Conservation (phyloP, 805 yeast species). For the Cyberlindnera galapagoensis region DNA sequence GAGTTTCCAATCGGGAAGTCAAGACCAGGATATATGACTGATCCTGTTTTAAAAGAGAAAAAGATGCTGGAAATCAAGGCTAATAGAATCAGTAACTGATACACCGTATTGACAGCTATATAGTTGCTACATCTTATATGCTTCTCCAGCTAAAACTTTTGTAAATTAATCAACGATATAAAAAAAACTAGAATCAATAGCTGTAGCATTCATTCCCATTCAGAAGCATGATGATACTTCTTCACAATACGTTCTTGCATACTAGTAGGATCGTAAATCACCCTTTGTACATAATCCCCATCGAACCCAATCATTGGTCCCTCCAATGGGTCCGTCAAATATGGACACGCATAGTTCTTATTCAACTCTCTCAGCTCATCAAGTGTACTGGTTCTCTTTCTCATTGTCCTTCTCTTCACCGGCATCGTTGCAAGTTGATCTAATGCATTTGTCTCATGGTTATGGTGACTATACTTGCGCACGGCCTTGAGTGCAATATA, state of each 20-base stretch:
- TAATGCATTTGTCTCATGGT: slow-evolving; percentile 1
- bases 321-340: slow-evolving; percentile 60
- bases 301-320: slow-evolving; percentile 69
- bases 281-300: slow-evolving; percentile 23
- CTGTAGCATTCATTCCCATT: slow-evolving; percentile 21
- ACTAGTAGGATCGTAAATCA: slow-evolving; percentile 18
- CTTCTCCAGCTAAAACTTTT: background rate
- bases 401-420: slow-evolving; percentile 4
- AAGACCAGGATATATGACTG: slow-evolving; percentile 8
- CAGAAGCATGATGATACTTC: slow-evolving; percentile 15
- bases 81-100: slow-evolving; percentile 1
- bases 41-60: slow-evolving; percentile 3
- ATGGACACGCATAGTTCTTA: slow-evolving; percentile 71
- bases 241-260: slow-evolving; percentile 18
- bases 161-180: background rate
- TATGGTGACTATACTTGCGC: slow-evolving; percentile 4
- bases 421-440: background rate
- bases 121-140: background rate
- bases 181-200: background rate
- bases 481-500: slow-evolving; percentile 87
- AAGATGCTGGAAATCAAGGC: slow-evolving; percentile 7
- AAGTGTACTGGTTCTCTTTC: slow-evolving; percentile 20
- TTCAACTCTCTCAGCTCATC: slow-evolving; percentile 27
- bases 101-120: background rate
- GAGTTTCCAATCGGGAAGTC: slow-evolving; percentile 7